Evolutionary conservation across 2,329 filamentous ascomycete species (phyloP).

Genomic region (Aphanocladium album): DNA sequence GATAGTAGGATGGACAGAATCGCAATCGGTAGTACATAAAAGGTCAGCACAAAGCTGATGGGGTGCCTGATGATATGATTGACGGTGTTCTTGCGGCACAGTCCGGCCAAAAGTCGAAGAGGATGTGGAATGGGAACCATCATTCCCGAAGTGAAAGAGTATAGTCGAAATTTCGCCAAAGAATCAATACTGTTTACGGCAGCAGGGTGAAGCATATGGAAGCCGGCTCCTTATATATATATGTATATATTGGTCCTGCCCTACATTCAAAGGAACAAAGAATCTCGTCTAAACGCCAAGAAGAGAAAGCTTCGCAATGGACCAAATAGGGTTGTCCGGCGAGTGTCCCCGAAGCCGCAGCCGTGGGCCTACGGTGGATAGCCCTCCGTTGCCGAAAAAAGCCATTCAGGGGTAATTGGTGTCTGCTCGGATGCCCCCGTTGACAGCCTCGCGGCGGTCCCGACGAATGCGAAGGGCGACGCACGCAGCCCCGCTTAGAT

Average conservation of each 20-base stretch:
- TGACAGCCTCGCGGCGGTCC: neutral
- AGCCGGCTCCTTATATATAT: too few species aligned
- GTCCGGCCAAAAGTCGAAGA: constrained; percentile 13
- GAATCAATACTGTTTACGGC: too few species aligned
- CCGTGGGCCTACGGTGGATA: neutral
- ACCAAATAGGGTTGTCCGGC: neutral
- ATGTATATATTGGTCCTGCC: too few species aligned
- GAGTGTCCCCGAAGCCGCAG: neutral
- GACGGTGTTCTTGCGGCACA: constrained; percentile 22
- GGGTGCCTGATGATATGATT: constrained; percentile 19
- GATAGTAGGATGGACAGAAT: constrained; percentile 24
- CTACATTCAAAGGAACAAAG: too few species aligned
- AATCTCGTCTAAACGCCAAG: too few species aligned
- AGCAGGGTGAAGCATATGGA: neutral
- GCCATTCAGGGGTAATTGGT: neutral
- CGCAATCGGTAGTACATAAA: constrained; percentile 23
- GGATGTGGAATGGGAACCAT: constrained; percentile 1
- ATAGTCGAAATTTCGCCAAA: neutral
- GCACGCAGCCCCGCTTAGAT: neutral
- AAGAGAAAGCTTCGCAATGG: neutral
- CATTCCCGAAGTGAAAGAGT: neutral
- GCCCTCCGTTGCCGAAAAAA: neutral
- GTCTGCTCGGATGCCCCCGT: neutral
- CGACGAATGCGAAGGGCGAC: constrained; percentile 8
- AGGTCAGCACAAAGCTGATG: constrained; percentile 21